Evolutionary conservation across 2,329 filamentous ascomycete species (phyloP), one percentile per base, ranked within the genome.

Genomic region (Ramichloridium luteum): DNA sequence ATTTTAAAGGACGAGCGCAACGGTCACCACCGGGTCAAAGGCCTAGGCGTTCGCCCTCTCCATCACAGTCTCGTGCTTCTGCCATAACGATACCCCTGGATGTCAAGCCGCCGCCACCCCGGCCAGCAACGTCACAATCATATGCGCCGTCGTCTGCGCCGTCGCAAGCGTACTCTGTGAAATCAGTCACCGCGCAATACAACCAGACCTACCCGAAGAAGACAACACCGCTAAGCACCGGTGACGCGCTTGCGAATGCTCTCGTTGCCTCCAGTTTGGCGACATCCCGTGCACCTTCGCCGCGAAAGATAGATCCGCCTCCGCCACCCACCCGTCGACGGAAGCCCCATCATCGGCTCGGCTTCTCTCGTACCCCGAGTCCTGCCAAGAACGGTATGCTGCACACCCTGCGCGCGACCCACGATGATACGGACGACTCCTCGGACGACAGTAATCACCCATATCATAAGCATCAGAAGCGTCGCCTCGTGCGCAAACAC

Each of bases 261-360:
- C 83, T 86, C 36, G 69, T 86, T 46, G 80, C 80, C 2, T 75
- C 79, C 2, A 80, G 76, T 14, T 62, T 86, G 0, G 81, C 81
- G 4, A 73, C 78, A 30, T 60, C 48, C 46, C 44, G 49, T 49
- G 47, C 50, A 50, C 38, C 53, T 51, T 40, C 57, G 38, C 43
- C 61, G 46, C 40, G 60, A 56, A 54, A 41, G 51, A 59, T 25
- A 46, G 62, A 56, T 50, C 55, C 53, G 44, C 46, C 57, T 31
- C 53, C 56, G 44, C 45, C 48, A 48, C 48, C 48, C 48, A 44
- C 35, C 16, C 44, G 47, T 11, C 36, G 40, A 15, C 44, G 36
- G 20, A 32, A 44, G 28, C 22, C 32, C 12, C 36, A 28, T 27
- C 42, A 37, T 36, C 47, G 37, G 13, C 40, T 53, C 25, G 50